Evolutionary conservation across 768 basidiomycete genomes (phyloP), one percentile per base, ranked within the genome.

Genomic region (Rubroboletus satanas): DNA sequence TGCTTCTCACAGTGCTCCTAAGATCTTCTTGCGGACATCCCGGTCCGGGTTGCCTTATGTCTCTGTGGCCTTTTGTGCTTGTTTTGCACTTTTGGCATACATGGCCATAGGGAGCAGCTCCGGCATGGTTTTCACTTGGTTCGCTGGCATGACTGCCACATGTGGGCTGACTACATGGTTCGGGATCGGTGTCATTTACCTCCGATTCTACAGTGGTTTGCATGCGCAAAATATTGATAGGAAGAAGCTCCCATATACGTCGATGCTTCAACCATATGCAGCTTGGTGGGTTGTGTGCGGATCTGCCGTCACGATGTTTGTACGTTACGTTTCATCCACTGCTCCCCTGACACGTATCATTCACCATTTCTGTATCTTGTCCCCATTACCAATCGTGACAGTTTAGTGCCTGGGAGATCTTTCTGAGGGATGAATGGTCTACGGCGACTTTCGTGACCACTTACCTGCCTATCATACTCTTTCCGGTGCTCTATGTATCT

Each of bases 141-240:
- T 69, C 37, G 65, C 66, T 11, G 62, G 37, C 33, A 62, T 66
- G 60, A 65, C 65, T 11, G 66, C 75, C 18, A 71, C 74, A 29
- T 70, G 73, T 17, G 76, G 77, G 14, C 57, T 78, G 42, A 63
- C 71, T 31, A 73, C 74, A 7, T 78, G 76, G 74, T 70, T 75
- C 48, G 73, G 74, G 9, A 75, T 77, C 51, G 57, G 64, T 5
- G 55, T 79, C 36, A 76, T 73, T 9, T 80, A 79, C 66, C 58
- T 80, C 37, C 74, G 75, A 29, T 79, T 79, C 66, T 69, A 70
- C 54, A 65, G 71, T 11, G 84, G 80, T 32, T 56, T 78, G 62
- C 71, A 71, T 36, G 67, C 62, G 0, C 82, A 84, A 59, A 80
- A 79, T 0, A 69, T 82, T 46, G 72, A 75, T 59, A 76, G 79